Evolutionary conservation across 2,329 filamentous ascomycete genomes (phyloP).

Genomic region (Epichloe sibirici): DNA sequence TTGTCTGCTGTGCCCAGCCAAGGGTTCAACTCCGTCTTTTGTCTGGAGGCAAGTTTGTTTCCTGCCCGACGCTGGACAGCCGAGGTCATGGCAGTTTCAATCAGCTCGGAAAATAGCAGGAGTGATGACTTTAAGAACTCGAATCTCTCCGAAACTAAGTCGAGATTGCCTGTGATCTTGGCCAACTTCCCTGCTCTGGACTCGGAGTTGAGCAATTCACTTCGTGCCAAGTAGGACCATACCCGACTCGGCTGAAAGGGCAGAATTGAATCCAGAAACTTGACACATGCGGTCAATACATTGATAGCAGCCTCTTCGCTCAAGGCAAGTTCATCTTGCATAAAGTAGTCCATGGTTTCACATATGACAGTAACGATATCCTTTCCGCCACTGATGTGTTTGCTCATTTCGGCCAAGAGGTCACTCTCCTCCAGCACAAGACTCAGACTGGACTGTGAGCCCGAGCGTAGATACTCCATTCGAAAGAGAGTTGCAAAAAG

Average conservation of each 20-base stretch:
- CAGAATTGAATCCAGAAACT: constrained; percentile 66
- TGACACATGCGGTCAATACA: constrained; percentile 57
- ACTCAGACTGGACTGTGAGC: constrained; percentile 15
- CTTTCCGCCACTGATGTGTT: constrained; percentile 44
- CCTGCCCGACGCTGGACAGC: constrained; percentile 53
- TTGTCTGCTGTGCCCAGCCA: constrained; percentile 69
- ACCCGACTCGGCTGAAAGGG: constrained; percentile 68
- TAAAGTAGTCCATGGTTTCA: constrained; percentile 66
- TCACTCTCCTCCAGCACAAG: constrained; percentile 24
- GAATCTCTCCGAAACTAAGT: constrained; percentile 65
- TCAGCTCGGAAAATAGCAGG: constrained; percentile 59
- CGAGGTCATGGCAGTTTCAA: constrained; percentile 63
- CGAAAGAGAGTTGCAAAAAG: constrained; percentile 61
- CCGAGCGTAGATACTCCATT: constrained; percentile 30
- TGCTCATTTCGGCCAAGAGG: constrained; percentile 42
- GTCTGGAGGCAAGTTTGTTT: constrained; percentile 34
- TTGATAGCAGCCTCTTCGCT: constrained; percentile 55
- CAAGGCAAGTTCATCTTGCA: constrained; percentile 43
- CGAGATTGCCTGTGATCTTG: constrained; percentile 68
- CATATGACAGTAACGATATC: constrained; percentile 76
- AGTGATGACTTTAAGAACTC: constrained; percentile 65
- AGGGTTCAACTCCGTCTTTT: constrained; percentile 36
- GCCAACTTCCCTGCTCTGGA: constrained; percentile 66
- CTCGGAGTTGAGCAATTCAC: constrained; percentile 65
- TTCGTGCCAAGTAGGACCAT: constrained; percentile 81